Conservation (phyloP, 2,329 filamentous ascomycete genomes). For the Periglandula ipomoeae region DNA sequence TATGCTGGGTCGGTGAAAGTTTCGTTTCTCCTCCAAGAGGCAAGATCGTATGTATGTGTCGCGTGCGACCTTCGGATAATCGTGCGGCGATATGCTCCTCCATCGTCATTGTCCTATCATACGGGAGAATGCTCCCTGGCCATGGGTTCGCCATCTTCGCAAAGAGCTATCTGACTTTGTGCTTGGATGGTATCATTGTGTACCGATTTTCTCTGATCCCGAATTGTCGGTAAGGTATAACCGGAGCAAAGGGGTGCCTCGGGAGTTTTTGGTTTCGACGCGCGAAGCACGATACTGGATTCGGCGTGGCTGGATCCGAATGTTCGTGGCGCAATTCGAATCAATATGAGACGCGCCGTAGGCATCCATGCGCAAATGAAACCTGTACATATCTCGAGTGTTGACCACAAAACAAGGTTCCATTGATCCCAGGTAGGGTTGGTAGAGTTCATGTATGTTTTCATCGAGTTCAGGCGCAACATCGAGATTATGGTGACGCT, state of each 20-base stretch:
- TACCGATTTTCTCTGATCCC: neutral
- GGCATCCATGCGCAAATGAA: slow-evolving; percentile 7
- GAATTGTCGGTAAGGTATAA: neutral
- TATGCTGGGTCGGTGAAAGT: too few species aligned
- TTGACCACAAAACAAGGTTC: slow-evolving; percentile 2
- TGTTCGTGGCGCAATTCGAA: neutral
- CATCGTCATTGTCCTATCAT: too few species aligned
- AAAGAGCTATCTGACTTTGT: neutral
- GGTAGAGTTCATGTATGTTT: neutral
- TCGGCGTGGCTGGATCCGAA: neutral
- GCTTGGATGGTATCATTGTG: neutral
- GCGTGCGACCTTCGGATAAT: too few species aligned
- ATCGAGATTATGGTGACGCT: slow-evolving; percentile 6
- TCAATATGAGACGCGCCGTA: slow-evolving; percentile 1
- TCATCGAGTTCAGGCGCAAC: slow-evolving; percentile 1
- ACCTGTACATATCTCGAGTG: slow-evolving; percentile 2
- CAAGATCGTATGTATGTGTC: too few species aligned
- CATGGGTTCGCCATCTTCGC: neutral
- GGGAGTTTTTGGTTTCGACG: neutral
- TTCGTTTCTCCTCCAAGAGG: too few species aligned
- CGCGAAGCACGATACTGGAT: too few species aligned
- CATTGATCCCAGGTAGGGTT: slow-evolving; percentile 7
- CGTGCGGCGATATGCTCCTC: too few species aligned
- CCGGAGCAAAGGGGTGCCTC: neutral
- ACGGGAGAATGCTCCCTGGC: neutral